A percentile compares a stretch with the other conserved stretches of the same genome.
Evolutionary conservation across 495 filamentous ascomycete species (phyloP).

Genomic region (Podospora comata): DNA sequence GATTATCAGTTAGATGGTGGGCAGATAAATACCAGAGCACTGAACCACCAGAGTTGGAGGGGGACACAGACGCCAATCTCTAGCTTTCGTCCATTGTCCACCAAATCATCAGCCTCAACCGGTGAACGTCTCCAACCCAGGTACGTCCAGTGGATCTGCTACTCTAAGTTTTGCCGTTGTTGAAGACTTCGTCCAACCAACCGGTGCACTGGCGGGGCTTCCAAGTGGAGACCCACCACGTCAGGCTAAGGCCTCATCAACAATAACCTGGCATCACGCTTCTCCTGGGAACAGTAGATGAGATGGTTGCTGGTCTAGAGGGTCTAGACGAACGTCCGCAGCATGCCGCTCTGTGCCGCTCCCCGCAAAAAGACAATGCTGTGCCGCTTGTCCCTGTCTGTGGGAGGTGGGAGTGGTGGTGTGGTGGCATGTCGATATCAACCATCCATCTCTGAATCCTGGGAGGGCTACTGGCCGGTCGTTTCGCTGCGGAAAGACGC

Average conservation of each 20-base stretch:
- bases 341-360: background rate
- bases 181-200: background rate
- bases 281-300: background rate
- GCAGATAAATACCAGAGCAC: slow-evolving; percentile 10
- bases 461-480: background rate
- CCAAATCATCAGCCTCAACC: background rate
- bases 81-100: background rate
- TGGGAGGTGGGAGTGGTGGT: background rate
- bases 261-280: background rate
- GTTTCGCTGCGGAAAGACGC: background rate
- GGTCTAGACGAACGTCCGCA: background rate
- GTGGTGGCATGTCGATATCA: background rate
- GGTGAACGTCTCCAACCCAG: background rate
- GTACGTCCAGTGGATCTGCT: background rate
- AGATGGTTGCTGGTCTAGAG: background rate
- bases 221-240: slow-evolving; percentile 6
- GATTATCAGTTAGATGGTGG: background rate
- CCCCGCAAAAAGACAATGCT: background rate
- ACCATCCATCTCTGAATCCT: no score
- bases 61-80: background rate
- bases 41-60: background rate
- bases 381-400: background rate
- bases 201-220: slow-evolving; percentile 1
- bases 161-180: background rate
- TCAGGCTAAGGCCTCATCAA: slow-evolving; percentile 5